Conservation (phyloP, 345 rosid genomes). For the Sonneratia alba region DNA sequence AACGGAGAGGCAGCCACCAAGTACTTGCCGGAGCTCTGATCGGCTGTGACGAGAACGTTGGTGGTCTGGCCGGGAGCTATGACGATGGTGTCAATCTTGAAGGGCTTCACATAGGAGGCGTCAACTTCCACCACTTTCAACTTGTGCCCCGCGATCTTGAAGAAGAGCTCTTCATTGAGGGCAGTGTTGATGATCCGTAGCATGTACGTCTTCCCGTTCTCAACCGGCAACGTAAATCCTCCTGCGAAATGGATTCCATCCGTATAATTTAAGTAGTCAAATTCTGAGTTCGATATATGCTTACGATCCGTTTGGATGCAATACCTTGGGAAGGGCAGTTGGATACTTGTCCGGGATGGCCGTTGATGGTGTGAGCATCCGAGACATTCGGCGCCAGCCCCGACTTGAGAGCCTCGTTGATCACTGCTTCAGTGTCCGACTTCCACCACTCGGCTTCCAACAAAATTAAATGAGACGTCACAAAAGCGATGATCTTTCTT, state of each 20-base stretch:
- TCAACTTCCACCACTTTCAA: constrained; percentile 88
- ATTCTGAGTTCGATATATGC: no score
- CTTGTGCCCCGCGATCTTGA: constrained; percentile 79
- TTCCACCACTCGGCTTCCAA: constrained; percentile 84
- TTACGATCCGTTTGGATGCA: not conserved
- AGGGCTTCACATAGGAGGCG: constrained; percentile 75
- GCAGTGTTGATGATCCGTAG: constrained; percentile 77
- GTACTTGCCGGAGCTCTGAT: constrained; percentile 49
- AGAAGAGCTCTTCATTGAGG: constrained; percentile 90
- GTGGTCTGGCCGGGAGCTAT: constrained; percentile 92
- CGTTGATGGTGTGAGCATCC: constrained; percentile 85
- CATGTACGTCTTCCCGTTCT: constrained; percentile 59
- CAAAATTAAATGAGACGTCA: not conserved
- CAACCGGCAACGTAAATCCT: constrained; percentile 51
- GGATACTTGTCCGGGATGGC: constrained; percentile 49
- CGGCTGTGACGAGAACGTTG: constrained; percentile 52
- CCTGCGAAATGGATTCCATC: constrained; percentile 14
- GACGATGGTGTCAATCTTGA: constrained; percentile 47
- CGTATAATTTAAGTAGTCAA: no score
- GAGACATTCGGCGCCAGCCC: constrained; percentile 91
- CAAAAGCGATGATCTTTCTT: no score
- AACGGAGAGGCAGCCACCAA: constrained; percentile 73
- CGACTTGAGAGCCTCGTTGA: constrained; percentile 67
- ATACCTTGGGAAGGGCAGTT: constrained; percentile 40
- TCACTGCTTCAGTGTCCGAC: constrained; percentile 81